These are phyloP conservation scores for Hypoxylon subgilvum DNA, from an alignment of 495 filamentous ascomycete genomes.

Conservation along the genomic window DNA sequence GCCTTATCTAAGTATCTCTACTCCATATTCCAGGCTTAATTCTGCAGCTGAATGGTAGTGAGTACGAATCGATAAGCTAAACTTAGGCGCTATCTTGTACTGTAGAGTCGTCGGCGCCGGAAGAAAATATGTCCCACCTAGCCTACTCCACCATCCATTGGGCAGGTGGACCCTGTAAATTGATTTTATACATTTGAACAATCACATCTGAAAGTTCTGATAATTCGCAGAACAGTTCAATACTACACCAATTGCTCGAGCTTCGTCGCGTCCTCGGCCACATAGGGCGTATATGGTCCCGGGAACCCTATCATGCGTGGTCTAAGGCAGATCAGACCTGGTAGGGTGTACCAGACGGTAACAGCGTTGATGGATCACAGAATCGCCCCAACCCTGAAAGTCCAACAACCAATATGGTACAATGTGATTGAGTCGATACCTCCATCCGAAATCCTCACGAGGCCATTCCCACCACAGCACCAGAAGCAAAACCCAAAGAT, in stretches of 20 bases:
- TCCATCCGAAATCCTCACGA: slow-evolving; percentile 75
- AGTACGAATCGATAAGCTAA: too few relatives aligned
- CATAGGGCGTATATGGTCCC: background rate
- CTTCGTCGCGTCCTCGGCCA: background rate
- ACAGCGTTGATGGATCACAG: slow-evolving; percentile 36
- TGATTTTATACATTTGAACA: too few relatives aligned
- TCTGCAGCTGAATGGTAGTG: too few relatives aligned
- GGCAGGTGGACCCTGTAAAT: too few relatives aligned
- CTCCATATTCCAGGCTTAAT: too few relatives aligned
- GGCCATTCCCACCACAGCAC: slow-evolving; percentile 69
- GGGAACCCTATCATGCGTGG: slow-evolving; percentile 35
- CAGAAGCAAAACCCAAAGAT: slow-evolving; percentile 56
- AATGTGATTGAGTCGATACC: slow-evolving; percentile 74
- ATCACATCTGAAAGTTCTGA: background rate
- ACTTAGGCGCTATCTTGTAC: too few relatives aligned
- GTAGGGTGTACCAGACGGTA: slow-evolving; percentile 37
- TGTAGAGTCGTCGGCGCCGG: too few relatives aligned
- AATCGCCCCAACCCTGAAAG: slow-evolving; percentile 29
- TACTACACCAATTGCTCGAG: slow-evolving; percentile 13
- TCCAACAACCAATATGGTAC: slow-evolving; percentile 74
- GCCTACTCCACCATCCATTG: too few relatives aligned
- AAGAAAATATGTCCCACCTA: too few relatives aligned
- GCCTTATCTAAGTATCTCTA: too few relatives aligned
- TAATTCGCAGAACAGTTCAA: too few relatives aligned
- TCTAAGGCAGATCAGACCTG: slow-evolving; percentile 36